Conservation (phyloP, 1,284 basidiomycete genomes). For the Microbotryum intermedium region DNA sequence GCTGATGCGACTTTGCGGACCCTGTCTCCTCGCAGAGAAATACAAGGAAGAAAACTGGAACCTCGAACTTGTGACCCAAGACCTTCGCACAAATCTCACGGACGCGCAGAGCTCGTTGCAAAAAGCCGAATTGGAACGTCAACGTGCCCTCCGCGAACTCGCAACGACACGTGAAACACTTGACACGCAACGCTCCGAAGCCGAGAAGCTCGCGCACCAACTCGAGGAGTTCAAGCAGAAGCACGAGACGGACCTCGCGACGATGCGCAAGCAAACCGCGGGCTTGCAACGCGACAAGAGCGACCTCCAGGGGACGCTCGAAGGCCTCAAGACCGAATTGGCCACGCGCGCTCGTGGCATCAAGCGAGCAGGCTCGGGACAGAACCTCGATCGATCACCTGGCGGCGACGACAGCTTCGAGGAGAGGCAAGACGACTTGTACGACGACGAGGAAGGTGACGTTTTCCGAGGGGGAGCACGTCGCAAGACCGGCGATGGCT, state of each 20-base stretch:
- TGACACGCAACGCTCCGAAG: conserved; percentile 78
- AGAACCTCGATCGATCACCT: not conserved
- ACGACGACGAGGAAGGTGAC: conserved; percentile 48
- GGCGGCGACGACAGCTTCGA: conserved; percentile 2
- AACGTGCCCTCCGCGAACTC: conserved; percentile 67
- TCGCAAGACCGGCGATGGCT: conserved; percentile 51
- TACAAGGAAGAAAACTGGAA: conserved; percentile 99
- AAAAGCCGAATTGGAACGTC: conserved; percentile 72
- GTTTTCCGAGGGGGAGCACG: conserved; percentile 45
- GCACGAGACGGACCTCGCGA: conserved; percentile 84
- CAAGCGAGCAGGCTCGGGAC: conserved; percentile 15
- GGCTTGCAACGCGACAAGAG: conserved; percentile 82
- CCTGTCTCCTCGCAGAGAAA: conserved; percentile 51
- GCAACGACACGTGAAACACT: conserved; percentile 62
- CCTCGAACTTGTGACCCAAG: conserved; percentile 84
- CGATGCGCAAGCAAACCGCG: conserved; percentile 76
- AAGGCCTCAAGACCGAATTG: conserved; percentile 62
- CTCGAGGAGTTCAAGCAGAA: conserved; percentile 72
- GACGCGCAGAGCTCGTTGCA: conserved; percentile 58
- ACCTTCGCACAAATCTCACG: conserved; percentile 62
- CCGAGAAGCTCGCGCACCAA: conserved; percentile 60
- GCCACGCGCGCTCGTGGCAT: conserved; percentile 42
- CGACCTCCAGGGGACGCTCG: conserved; percentile 71
- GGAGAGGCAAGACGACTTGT: conserved; percentile 51
- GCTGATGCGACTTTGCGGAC: not conserved